Evolutionary conservation across 805 yeast species (phyloP).

Genomic region (Starmerella tilneyi): DNA sequence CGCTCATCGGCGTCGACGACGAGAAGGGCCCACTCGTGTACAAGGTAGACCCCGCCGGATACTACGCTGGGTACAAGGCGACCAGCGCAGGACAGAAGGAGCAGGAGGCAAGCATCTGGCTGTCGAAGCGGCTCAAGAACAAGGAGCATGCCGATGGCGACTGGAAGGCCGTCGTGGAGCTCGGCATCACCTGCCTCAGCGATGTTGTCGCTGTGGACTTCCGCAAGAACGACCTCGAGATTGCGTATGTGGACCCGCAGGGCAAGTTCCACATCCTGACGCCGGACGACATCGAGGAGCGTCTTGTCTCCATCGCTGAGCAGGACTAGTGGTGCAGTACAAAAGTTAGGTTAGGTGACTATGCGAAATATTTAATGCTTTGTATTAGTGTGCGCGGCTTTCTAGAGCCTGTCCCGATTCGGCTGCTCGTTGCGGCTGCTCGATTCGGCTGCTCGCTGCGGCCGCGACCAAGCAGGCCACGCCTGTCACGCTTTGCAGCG

Average conservation of each 20-base stretch:
- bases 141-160: constrained; percentile 61
- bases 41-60: constrained; percentile 97
- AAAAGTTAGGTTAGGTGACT: neutral
- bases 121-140: constrained; percentile 83
- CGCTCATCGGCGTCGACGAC: constrained; percentile 80
- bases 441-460: too few species aligned
- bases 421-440: neutral
- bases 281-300: constrained; percentile 85
- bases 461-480: too few species aligned
- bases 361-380: neutral
- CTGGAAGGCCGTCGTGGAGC: constrained; percentile 82
- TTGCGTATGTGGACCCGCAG: constrained; percentile 71
- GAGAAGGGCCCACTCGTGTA: constrained; percentile 79
- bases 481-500: too few species aligned
- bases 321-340: constrained; percentile 50
- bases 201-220: constrained; percentile 86
- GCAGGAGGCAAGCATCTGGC: constrained; percentile 81
- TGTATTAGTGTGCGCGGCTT: neutral
- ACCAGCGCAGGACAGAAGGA: constrained; percentile 95
- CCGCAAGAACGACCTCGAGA: constrained; percentile 83
- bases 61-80: constrained; percentile 81
- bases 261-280: constrained; percentile 58
- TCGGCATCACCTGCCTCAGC: constrained; percentile 76
- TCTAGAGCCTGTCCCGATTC: too few species aligned
- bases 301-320: constrained; percentile 90